Conservation (phyloP, 345 rosid genomes). For the Corymbia maculata region DNA sequence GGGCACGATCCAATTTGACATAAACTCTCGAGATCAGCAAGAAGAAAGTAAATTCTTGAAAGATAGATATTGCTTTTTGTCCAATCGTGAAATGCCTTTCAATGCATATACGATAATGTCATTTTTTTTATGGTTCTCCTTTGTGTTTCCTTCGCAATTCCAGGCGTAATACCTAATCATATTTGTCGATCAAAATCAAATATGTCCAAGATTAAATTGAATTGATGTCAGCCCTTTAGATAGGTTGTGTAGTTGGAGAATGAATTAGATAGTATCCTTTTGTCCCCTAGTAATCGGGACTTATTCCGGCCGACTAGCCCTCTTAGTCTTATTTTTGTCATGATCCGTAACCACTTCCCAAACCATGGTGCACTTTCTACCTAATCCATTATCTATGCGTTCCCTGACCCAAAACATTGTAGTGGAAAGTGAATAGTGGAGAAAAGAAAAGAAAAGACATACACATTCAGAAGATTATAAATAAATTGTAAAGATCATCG, state of each 20-base stretch:
- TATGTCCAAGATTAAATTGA: not conserved
- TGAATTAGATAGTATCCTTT: not conserved
- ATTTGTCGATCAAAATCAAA: not conserved
- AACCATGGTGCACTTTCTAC: not conserved
- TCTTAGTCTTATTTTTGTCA: not conserved
- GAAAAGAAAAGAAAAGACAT: no score
- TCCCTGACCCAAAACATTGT: not conserved
- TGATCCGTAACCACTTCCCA: not conserved
- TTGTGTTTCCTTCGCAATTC: not conserved
- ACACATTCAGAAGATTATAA: not conserved
- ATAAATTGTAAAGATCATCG: not conserved
- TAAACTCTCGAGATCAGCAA: not conserved
- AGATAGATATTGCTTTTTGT: not conserved
- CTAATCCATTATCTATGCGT: not conserved
- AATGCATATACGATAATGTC: not conserved
- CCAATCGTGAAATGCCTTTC: not conserved
- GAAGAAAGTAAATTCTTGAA: not conserved
- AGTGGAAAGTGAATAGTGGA: not conserved
- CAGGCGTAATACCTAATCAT: not conserved
- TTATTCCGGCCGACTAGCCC: not conserved
- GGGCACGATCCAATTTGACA: not conserved
- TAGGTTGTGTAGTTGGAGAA: not conserved
- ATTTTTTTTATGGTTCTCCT: not conserved
- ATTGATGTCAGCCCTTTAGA: not conserved
- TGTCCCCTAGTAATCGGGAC: not conserved